Conservation (phyloP, 2,329 filamentous ascomycete genomes). For the Pseudogymnoascus pannorum region DNA sequence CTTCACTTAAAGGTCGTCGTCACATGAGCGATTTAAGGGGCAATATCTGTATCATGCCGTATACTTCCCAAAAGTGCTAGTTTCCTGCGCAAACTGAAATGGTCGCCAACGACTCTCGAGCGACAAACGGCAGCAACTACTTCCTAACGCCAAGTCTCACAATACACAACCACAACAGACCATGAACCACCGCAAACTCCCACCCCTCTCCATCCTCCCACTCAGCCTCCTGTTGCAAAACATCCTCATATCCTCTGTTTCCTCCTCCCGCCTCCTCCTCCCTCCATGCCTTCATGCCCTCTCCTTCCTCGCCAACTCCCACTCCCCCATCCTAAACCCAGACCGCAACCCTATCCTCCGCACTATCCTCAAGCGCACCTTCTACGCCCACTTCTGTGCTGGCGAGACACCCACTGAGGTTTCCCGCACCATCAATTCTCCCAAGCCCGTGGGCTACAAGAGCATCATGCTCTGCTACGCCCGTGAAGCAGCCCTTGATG, state of each 20-base stretch:
- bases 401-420: constrained; percentile 69
- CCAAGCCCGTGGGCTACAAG: constrained; percentile 70
- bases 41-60: too few species aligned
- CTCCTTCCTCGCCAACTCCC: constrained; percentile 61
- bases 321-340: constrained; percentile 59
- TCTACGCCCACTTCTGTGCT: constrained; percentile 38
- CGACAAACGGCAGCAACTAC: constrained; percentile 12
- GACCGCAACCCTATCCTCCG: constrained; percentile 68
- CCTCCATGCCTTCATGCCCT: constrained; percentile 62
- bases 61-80: too few species aligned
- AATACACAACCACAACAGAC: constrained; percentile 7
- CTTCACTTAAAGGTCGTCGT: too few species aligned
- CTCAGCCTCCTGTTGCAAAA: constrained; percentile 61
- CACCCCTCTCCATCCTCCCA: constrained; percentile 58
- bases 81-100: too few species aligned
- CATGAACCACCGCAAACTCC: constrained; percentile 18
- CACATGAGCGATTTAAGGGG: too few species aligned
- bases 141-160: constrained; percentile 6
- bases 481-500: constrained; percentile 66
- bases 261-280: constrained; percentile 63
- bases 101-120: constrained; percentile 13
- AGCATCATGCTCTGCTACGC: constrained; percentile 84
- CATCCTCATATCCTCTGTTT: constrained; percentile 60
- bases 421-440: constrained; percentile 50
- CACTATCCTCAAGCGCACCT: constrained; percentile 67